These are phyloP conservation scores for Pouteria campechiana DNA, from an alignment of 179 eudicot genomes.

Conservation along the genomic window DNA sequence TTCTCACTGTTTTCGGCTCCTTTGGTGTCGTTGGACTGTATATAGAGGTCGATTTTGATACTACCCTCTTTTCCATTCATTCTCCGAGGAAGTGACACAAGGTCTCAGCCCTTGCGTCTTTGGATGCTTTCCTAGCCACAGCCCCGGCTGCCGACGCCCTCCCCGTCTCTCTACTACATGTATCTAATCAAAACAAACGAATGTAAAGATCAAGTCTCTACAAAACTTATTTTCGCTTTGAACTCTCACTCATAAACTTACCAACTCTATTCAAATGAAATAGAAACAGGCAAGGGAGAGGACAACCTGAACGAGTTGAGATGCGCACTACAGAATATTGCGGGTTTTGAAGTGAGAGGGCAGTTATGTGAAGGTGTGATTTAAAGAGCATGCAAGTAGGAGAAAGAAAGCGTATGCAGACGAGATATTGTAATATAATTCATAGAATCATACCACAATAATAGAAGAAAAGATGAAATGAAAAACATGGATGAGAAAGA, in stretches of 20 bases:
- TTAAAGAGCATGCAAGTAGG: constrained; percentile 20
- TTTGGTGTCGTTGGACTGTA: constrained; percentile 16
- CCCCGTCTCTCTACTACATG: not conserved
- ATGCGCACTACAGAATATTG: too few species aligned
- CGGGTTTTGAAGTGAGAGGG: not conserved
- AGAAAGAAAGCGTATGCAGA: constrained; percentile 15
- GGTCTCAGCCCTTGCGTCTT: not conserved
- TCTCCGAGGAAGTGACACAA: constrained; percentile 6
- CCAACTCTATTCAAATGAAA: too few species aligned
- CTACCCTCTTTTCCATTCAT: constrained; percentile 29
- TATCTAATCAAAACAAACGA: too few species aligned
- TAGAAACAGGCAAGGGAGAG: not conserved
- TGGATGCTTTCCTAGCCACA: constrained; percentile 12
- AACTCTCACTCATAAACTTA: too few species aligned
- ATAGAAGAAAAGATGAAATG: constrained; percentile 16
- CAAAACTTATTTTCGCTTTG: too few species aligned
- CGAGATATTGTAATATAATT: constrained; percentile 3
- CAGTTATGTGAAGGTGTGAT: not conserved
- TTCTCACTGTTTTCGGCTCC: constrained; percentile 9
- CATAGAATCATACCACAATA: constrained; percentile 31
- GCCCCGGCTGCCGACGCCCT: constrained; percentile 9
- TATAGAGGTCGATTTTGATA: constrained; percentile 22
- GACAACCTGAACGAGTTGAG: too few species aligned
- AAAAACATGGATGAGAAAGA: constrained; percentile 19
- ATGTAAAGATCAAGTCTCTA: too few species aligned